phyloP scores from a whole-genome alignment of 106 monocot genomes.

The Agapanthus africanus region DNA sequence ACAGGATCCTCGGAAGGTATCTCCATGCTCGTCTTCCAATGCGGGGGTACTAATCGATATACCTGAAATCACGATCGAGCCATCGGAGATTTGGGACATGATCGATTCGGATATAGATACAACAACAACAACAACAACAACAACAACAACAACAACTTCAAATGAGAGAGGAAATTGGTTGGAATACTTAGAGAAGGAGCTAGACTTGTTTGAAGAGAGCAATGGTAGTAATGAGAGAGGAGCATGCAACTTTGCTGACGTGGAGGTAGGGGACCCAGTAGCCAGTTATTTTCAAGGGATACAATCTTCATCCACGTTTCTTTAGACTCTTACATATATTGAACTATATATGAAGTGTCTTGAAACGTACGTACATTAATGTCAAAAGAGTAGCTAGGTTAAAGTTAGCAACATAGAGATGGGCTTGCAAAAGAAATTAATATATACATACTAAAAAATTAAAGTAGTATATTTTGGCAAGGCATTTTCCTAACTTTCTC shows the following conservation, averaged over 20 bases:
- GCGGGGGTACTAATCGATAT: constrained; percentile 19
- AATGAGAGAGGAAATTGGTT: constrained; percentile 26
- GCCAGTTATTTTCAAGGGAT: constrained; percentile 11
- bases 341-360: too few relatives aligned
- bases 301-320: not conserved
- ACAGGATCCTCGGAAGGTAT: not conserved
- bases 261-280: constrained; percentile 10
- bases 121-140: not conserved
- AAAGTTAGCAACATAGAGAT: constrained; percentile 1
- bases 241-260: not conserved
- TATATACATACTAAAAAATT: not conserved
- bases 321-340: not conserved
- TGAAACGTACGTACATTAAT: not conserved
- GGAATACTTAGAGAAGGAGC: constrained; percentile 54
- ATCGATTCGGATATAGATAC: not conserved
- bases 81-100: constrained; percentile 10
- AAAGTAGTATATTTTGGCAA: constrained; percentile 1
- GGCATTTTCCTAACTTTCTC: constrained; percentile 6
- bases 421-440: not conserved
- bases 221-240: not conserved
- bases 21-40: constrained; percentile 6
- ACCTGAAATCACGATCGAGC: constrained; percentile 12
- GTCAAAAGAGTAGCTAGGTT: not conserved
- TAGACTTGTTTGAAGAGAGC: constrained; percentile 30
- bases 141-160: not conserved